phyloP scores from a whole-genome alignment of 306 rosid genomes.

The Elaeagnus macrophylla region DNA sequence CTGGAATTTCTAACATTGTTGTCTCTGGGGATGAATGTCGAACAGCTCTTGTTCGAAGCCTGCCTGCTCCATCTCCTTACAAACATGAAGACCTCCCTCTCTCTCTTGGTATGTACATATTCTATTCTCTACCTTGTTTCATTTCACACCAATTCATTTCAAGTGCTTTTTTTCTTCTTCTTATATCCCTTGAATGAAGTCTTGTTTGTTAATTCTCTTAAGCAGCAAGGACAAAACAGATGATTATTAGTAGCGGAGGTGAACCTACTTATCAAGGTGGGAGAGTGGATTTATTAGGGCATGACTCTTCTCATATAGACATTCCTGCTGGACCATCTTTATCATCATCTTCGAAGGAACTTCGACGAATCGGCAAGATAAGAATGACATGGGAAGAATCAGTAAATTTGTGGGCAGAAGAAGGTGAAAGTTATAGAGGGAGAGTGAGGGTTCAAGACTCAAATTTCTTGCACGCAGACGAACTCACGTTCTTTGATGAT shows the following conservation, averaged over 20 bases:
- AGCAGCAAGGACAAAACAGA: constrained; percentile 57
- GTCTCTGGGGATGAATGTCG: constrained; percentile 34
- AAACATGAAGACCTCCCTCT: constrained; percentile 53
- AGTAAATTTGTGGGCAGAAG: constrained; percentile 84
- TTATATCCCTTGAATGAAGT: background rate
- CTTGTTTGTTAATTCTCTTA: background rate
- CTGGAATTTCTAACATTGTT: constrained; percentile 20
- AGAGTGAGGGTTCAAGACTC: constrained; percentile 54
- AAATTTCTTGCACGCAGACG: constrained; percentile 70
- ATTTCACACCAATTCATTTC: background rate
- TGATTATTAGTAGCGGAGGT: constrained; percentile 34
- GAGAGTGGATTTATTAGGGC: constrained; percentile 50
- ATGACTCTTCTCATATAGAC: constrained; percentile 39
- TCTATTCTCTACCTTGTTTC: too few species aligned
- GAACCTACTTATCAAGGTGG: constrained; percentile 41
- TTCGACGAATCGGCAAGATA: constrained; percentile 78
- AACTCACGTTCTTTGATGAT: constrained; percentile 74
- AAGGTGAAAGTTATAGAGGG: constrained; percentile 67
- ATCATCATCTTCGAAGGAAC: constrained; percentile 37
- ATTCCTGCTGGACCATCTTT: constrained; percentile 29
- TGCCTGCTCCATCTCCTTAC: constrained; percentile 50
- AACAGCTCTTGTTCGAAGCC: constrained; percentile 21
- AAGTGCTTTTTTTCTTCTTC: background rate
- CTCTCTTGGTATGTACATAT: constrained; percentile 17
- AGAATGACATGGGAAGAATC: constrained; percentile 91